These are phyloP conservation scores for Penicillium simplicissimum DNA, from an alignment of 495 filamentous ascomycete species.

Conservation along the genomic window DNA sequence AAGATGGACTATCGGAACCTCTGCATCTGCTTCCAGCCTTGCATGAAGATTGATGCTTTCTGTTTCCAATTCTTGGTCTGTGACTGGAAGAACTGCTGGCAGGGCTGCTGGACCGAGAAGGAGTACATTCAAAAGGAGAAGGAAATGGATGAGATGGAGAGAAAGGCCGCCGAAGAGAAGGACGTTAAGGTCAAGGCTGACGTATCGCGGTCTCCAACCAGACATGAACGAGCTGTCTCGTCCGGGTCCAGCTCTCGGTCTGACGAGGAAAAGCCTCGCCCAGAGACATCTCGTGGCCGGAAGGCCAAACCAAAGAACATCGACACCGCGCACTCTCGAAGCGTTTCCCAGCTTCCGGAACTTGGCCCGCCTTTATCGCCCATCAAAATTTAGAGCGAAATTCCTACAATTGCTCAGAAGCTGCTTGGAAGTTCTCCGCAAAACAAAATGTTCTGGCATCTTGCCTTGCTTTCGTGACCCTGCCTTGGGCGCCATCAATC, in stretches of 20 bases:
- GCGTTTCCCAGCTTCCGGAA: slow-evolving; percentile 52
- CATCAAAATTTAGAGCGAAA: slow-evolving; percentile 50
- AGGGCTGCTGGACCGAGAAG: slow-evolving; percentile 90
- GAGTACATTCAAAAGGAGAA: slow-evolving; percentile 73
- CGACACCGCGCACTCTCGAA: slow-evolving; percentile 41
- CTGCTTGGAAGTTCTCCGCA: neutral
- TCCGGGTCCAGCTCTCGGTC: slow-evolving; percentile 60
- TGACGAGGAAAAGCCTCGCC: slow-evolving; percentile 35
- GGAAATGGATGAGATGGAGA: slow-evolving; percentile 51
- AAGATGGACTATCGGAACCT: slow-evolving; percentile 94
- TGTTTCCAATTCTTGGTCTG: slow-evolving; percentile 90
- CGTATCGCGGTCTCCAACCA: slow-evolving; percentile 11
- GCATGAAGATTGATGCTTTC: slow-evolving; percentile 85
- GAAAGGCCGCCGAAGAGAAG: slow-evolving; percentile 27
- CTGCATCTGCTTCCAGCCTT: slow-evolving; percentile 92
- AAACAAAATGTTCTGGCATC: neutral
- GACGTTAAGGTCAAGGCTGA: slow-evolving; percentile 17
- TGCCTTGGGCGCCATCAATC: neutral
- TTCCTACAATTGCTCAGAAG: neutral
- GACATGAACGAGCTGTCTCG: slow-evolving; percentile 61
- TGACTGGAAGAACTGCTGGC: slow-evolving; percentile 93
- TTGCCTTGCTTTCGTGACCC: neutral
- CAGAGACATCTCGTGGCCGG: slow-evolving; percentile 33
- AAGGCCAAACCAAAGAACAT: slow-evolving; percentile 44
- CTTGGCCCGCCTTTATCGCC: slow-evolving; percentile 77